phyloP scores from a whole-genome alignment of 805 yeast genomes.

The Komagataella pastoris region DNA sequence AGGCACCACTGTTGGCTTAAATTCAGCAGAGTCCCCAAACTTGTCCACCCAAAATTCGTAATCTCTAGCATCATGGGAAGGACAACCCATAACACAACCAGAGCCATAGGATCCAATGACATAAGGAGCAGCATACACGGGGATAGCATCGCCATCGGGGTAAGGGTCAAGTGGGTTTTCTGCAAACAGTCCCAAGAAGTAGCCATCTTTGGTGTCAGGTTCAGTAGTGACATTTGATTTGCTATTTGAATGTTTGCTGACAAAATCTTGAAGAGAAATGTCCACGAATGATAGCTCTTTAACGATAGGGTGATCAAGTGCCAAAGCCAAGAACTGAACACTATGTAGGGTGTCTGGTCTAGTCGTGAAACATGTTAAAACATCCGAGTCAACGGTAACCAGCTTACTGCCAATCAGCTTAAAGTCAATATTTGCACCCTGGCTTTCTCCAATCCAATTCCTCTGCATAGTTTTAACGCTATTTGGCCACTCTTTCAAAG shows the following conservation, averaged over 20 bases:
- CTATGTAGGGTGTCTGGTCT: conserved; percentile 81
- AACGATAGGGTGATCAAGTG: conserved; percentile 58
- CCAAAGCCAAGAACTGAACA: conserved; percentile 72
- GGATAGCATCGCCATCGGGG: conserved; percentile 27
- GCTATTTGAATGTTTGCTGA: conserved; percentile 15
- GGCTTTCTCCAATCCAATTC: conserved; percentile 88
- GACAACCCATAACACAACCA: conserved; percentile 98
- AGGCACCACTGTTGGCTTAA: conserved; percentile 33
- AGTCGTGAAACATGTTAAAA: conserved; percentile 46
- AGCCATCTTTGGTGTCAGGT: conserved; percentile 48
- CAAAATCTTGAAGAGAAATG: conserved; percentile 28
- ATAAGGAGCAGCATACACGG: conserved; percentile 84
- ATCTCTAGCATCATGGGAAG: conserved; percentile 86
- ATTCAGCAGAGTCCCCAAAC: conserved; percentile 26
- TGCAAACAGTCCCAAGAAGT: conserved; percentile 28
- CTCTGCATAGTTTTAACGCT: conserved; percentile 84
- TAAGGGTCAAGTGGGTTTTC: conserved; percentile 39
- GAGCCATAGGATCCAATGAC: conserved; percentile 75
- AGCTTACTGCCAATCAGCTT: conserved; percentile 11
- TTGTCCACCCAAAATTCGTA: conserved; percentile 65
- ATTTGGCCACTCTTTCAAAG: conserved; percentile 69
- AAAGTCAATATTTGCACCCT: conserved; percentile 63
- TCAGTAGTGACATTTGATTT: conserved; percentile 19
- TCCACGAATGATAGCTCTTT: conserved; percentile 23
- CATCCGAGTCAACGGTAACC: conserved; percentile 24